phyloP scores from a whole-genome alignment of 1,284 basidiomycete species.

The Leccinum pachyderme region DNA sequence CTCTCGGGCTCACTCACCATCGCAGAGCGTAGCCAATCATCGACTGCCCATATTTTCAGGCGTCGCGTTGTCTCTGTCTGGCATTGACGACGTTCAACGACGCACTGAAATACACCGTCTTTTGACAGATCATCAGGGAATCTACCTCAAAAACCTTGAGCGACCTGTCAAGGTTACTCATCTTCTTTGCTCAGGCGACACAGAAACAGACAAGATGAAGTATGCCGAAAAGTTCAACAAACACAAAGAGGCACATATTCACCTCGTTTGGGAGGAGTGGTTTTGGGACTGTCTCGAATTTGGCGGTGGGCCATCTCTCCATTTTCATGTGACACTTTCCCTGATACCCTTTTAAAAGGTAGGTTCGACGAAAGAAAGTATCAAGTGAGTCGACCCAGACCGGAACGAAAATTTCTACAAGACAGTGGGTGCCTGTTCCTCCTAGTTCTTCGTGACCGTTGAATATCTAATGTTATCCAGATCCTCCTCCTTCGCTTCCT shows the following conservation, averaged over 20 bases:
- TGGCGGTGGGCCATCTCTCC: conserved; percentile 44
- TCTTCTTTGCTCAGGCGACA: conserved; percentile 51
- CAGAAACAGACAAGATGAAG: conserved; percentile 62
- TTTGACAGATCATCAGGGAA: conserved; percentile 52
- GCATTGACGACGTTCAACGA: conserved; percentile 52
- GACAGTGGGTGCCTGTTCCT: conserved; percentile 30
- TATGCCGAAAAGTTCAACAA: conserved; percentile 69
- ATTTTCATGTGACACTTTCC: neutral
- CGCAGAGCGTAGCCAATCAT: conserved; percentile 52
- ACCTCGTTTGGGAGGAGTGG: conserved; percentile 83
- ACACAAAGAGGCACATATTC: conserved; percentile 60
- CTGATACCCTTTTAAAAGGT: conserved; percentile 29
- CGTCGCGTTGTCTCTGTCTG: conserved; percentile 64
- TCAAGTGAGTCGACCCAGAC: conserved; percentile 55
- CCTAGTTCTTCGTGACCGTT: neutral
- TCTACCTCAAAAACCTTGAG: conserved; percentile 60
- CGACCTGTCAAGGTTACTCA: conserved; percentile 70
- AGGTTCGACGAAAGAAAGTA: conserved; percentile 56
- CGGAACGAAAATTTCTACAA: conserved; percentile 43
- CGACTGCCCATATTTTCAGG: conserved; percentile 65
- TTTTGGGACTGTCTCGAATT: conserved; percentile 77
- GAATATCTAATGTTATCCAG: conserved; percentile 16
- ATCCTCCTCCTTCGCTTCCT: conserved; percentile 9
- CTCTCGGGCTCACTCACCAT: conserved; percentile 18
- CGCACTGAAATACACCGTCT: conserved; percentile 58